Evolutionary conservation across 257 asterid genomes (phyloP), one percentile per base, ranked within the genome.

Genomic region (Ligustrum vulgare): DNA sequence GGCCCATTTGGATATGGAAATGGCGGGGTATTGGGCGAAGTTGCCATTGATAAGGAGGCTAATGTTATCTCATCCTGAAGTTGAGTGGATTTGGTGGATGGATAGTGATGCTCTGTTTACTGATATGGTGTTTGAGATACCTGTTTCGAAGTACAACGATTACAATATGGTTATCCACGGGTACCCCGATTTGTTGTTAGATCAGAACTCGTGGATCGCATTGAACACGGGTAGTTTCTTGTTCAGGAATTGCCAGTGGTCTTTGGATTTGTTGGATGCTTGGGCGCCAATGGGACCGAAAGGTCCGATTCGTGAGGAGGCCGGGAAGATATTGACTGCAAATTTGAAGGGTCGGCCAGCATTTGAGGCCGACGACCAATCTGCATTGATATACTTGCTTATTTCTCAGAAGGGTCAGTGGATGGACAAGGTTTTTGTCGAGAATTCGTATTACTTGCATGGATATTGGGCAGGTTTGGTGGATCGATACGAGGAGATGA

Each of bases 71-170:
- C 98, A 94, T 77, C 97, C 98, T 8, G 98, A 94, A 68, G 92
- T 92, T 6, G 97, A 94, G 86, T 94, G 97, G 98, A 81, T 94
- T 72, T 94, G 98, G 98, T 94, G 97, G 98, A 90, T 94, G 96
- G 98, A 91, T 54, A 92, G 94, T 69, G 98, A 93, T 88, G 98
- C 97, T 7, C 28, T 93, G 82, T 93, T 93, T 73, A 90, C 98
- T 5, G 98, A 94, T 41, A 92, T 94, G 96, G 80, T 75, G 7
- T 94, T 94, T 75, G 97, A 88, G 82, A 60, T 93, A 4, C 97
- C 98, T 2, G 74, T 81, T 54, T n/a, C 41, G 3, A 91, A 88
- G 91, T 93, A 93, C 51, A 80, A 83, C 63, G 86, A 84, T 62
- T 51, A 83, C 28, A 93, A 93, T 70, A 70, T 93, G 89, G 96